Conservation (phyloP, 495 filamentous ascomycete genomes). For the Cercophora scortea region DNA sequence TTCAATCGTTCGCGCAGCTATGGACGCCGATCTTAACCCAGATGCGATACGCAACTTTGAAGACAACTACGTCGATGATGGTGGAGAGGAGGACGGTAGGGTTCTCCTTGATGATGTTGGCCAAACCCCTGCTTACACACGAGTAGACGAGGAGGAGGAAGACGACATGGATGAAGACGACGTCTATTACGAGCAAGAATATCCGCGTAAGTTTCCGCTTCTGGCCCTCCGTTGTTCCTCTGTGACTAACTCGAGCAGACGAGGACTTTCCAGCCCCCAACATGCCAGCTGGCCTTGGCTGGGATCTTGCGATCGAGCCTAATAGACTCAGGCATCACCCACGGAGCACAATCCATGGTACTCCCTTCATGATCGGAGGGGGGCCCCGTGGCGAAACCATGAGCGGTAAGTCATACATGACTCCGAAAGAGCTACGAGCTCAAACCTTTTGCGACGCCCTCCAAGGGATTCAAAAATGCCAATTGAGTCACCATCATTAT, state of each 20-base stretch:
- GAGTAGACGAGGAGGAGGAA: constrained; percentile 59
- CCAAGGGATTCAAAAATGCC: not conserved
- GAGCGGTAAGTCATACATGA: constrained; percentile 26
- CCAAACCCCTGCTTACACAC: not conserved
- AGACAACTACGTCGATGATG: constrained; percentile 62
- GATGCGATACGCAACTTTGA: constrained; percentile 37
- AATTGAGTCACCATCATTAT: not conserved
- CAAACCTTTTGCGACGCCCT: not conserved
- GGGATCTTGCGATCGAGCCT: constrained; percentile 36
- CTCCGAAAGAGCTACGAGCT: not conserved
- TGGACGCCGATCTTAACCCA: constrained; percentile 54
- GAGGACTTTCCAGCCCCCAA: constrained; percentile 42
- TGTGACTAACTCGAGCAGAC: constrained; percentile 25
- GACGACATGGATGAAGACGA: constrained; percentile 65
- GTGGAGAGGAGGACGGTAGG: constrained; percentile 52
- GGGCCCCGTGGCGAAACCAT: constrained; percentile 37
- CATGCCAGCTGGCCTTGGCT: constrained; percentile 33
- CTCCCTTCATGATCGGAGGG: constrained; percentile 37
- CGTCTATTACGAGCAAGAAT: constrained; percentile 56
- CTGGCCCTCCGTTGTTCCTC: constrained; percentile 10
- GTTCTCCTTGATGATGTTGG: not conserved
- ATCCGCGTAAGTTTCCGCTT: constrained; percentile 51
- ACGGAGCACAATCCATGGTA: constrained; percentile 25
- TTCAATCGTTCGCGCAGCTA: constrained; percentile 50
- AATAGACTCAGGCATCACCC: constrained; percentile 19